Conservation (phyloP, 2,329 filamentous ascomycete species). For the Talaromyces pinophilus region DNA sequence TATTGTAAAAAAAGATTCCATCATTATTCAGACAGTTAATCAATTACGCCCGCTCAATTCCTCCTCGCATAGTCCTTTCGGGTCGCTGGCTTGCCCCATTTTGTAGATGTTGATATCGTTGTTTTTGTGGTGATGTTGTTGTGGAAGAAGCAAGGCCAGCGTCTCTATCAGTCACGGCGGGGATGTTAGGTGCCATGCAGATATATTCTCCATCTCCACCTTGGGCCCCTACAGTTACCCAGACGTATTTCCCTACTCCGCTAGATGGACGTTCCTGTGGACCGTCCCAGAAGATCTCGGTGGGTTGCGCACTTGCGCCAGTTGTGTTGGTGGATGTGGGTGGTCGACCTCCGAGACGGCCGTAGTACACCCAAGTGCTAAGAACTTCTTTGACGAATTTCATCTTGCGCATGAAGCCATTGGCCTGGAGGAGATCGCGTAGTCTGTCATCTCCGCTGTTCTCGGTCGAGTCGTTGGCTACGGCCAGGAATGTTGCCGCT, state of each 20-base stretch:
- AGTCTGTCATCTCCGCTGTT: slow-evolving; percentile 41
- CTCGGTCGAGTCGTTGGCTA: slow-evolving; percentile 39
- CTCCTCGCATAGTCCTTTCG: slow-evolving; percentile 2
- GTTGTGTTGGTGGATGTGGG: slow-evolving; percentile 25
- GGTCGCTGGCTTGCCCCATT: background rate
- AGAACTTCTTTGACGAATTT: slow-evolving; percentile 44
- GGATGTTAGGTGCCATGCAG: slow-evolving; percentile 24
- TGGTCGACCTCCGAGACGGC: slow-evolving; percentile 40
- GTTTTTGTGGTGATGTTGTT: background rate
- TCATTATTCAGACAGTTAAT: background rate
- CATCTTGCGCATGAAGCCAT: slow-evolving; percentile 48
- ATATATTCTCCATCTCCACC: slow-evolving; percentile 50
- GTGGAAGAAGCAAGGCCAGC: background rate
- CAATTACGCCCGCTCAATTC: background rate
- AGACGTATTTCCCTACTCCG: slow-evolving; percentile 54
- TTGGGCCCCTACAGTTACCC: slow-evolving; percentile 53
- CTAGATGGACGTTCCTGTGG: slow-evolving; percentile 44
- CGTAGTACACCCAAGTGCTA: slow-evolving; percentile 43
- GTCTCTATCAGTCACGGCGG: background rate
- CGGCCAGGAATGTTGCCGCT: slow-evolving; percentile 43
- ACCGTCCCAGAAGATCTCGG: slow-evolving; percentile 46
- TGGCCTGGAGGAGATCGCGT: slow-evolving; percentile 47
- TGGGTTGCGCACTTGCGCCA: slow-evolving; percentile 23
- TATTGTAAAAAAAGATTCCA: background rate
- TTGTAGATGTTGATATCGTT: background rate